phyloP scores from a whole-genome alignment of 805 yeast species.

The Lachancea dasiensis region DNA sequence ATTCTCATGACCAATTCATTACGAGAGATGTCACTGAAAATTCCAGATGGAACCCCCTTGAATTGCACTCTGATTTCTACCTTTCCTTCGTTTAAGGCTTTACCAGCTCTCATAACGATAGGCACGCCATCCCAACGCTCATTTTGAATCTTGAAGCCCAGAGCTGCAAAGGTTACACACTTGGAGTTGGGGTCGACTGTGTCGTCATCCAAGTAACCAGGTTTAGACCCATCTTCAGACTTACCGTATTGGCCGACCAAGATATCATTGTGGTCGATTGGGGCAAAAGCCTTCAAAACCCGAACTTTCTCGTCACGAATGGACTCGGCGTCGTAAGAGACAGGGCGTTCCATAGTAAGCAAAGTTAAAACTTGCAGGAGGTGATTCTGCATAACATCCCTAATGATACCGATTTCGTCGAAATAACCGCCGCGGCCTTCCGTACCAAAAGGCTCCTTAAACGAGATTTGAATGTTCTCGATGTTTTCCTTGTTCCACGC shows the following conservation, averaged over 20 bases:
- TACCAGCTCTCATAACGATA: constrained; percentile 91
- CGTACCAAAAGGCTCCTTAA: constrained; percentile 98
- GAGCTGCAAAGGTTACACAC: constrained; percentile 89
- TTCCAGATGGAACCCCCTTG: constrained; percentile 77
- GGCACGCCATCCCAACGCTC: constrained; percentile 99
- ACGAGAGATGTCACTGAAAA: constrained; percentile 73
- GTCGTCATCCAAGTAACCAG: constrained; percentile 86
- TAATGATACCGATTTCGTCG: constrained; percentile 87
- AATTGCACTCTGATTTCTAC: constrained; percentile 94
- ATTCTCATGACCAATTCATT: constrained; percentile 91
- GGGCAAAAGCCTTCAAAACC: constrained; percentile 74
- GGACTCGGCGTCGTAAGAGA: constrained; percentile 84
- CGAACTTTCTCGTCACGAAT: constrained; percentile 95
- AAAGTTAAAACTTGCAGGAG: constrained; percentile 86
- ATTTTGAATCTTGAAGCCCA: constrained; percentile 70
- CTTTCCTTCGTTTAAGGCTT: constrained; percentile 90
- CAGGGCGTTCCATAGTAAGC: constrained; percentile 93
- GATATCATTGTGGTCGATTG: constrained; percentile 58
- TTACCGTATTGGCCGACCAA: constrained; percentile 83
- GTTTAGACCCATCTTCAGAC: constrained; percentile 83
- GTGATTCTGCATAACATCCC: constrained; percentile 99
- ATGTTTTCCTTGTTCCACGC: constrained; percentile 82
- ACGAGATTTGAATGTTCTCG: constrained; percentile 76
- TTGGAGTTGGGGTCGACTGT: constrained; percentile 78
- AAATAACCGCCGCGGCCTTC: constrained; percentile 99